These are phyloP conservation scores for Amaranthus cruentus DNA, from an alignment of 148 eudicot species.

Conservation along the genomic window DNA sequence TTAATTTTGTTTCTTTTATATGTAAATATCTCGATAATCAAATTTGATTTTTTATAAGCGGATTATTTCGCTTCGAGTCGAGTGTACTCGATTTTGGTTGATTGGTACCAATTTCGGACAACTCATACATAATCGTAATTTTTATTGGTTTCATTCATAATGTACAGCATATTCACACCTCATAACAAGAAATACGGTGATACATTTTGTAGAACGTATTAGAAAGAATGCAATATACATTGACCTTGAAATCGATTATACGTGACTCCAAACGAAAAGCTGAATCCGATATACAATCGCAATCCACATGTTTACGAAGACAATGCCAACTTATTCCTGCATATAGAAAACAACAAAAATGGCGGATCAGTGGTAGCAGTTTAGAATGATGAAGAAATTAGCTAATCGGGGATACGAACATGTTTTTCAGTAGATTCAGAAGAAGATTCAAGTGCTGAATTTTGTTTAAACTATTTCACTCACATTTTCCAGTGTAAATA, in stretches of 20 bases:
- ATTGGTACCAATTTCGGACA: too few relatives aligned
- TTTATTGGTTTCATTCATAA: neutral
- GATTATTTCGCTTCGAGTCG: too few relatives aligned
- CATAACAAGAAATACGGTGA: neutral
- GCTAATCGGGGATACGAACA: neutral
- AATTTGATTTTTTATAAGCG: too few relatives aligned
- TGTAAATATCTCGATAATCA: too few relatives aligned
- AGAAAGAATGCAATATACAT: neutral
- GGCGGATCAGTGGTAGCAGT: neutral
- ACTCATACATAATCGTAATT: too few relatives aligned
- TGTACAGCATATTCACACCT: neutral
- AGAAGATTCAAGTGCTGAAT: neutral
- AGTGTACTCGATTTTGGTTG: too few relatives aligned
- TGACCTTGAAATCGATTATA: neutral
- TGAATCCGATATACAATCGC: neutral
- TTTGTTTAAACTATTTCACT: slow-evolving; percentile 18
- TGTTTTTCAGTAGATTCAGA: neutral
- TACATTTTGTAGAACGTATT: neutral
- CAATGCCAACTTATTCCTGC: slow-evolving; percentile 13
- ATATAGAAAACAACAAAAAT: neutral
- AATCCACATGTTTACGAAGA: neutral
- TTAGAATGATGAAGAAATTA: neutral
- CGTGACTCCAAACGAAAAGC: neutral
- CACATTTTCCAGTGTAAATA: slow-evolving; percentile 56
- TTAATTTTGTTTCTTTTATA: too few relatives aligned